Evolutionary conservation across 2,329 filamentous ascomycete genomes (phyloP).

Genomic region (Fusarium aywerte): DNA sequence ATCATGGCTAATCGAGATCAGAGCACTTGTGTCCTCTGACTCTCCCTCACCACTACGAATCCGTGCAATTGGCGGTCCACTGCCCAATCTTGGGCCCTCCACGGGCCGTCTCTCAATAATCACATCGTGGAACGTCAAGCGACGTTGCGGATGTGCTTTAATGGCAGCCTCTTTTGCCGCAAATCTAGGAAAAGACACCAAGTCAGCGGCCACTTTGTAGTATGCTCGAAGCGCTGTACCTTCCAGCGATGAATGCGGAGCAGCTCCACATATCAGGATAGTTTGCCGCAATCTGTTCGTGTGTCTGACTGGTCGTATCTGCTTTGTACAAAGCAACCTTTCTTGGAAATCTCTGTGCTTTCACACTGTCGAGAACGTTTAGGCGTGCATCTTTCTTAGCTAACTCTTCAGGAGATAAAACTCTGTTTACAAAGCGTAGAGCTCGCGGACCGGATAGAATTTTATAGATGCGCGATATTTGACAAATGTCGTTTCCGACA

Average conservation of each 20-base stretch:
- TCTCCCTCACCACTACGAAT: conserved; percentile 49
- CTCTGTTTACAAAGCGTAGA: conserved; percentile 58
- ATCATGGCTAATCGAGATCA: conserved; percentile 88
- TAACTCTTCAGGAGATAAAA: conserved; percentile 56
- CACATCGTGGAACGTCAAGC: conserved; percentile 71
- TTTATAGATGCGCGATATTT: conserved; percentile 70
- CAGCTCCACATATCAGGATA: conserved; percentile 50
- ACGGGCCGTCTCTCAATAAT: conserved; percentile 52
- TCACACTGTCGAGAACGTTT: conserved; percentile 15
- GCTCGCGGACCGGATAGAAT: conserved; percentile 62
- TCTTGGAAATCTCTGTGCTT: not conserved
- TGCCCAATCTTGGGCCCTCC: conserved; percentile 47
- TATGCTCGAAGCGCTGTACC: conserved; percentile 42
- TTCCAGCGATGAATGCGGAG: conserved; percentile 52
- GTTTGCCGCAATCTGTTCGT: conserved; percentile 5
- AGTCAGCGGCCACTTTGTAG: conserved; percentile 10
- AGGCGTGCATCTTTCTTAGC: conserved; percentile 40
- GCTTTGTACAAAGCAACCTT: not conserved
- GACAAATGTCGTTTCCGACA: conserved; percentile 84
- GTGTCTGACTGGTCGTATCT: not conserved
- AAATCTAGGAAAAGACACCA: conserved; percentile 57
- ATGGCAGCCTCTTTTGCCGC: conserved; percentile 81
- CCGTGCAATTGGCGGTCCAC: conserved; percentile 59
- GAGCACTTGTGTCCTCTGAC: conserved; percentile 64
- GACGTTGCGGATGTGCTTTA: conserved; percentile 73